phyloP scores from a whole-genome alignment of 2,329 filamentous ascomycete species.

The Ceratocystis huliohia region DNA sequence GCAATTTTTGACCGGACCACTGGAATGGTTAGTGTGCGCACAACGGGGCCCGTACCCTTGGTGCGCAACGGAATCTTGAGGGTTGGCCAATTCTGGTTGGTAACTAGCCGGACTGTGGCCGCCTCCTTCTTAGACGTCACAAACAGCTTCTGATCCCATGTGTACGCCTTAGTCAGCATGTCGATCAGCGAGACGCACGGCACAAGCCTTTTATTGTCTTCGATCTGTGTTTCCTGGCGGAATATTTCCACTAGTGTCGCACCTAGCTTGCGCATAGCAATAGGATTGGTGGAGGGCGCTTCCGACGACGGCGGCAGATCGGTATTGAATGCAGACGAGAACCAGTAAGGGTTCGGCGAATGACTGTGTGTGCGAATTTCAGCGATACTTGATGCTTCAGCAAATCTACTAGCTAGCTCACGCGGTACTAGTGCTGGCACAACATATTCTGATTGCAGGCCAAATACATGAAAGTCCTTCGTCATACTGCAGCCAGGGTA shows the following conservation, averaged over 20 bases:
- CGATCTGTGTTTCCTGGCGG: neutral
- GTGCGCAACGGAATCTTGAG: slow-evolving; percentile 1
- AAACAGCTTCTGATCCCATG: slow-evolving; percentile 12
- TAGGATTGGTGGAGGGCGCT: neutral
- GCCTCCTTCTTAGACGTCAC: neutral
- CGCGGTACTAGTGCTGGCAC: slow-evolving; percentile 18
- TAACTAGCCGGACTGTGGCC: neutral
- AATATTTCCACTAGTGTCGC: slow-evolving; percentile 11
- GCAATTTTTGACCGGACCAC: neutral
- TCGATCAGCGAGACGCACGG: slow-evolving; percentile 13
- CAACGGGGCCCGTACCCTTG: neutral
- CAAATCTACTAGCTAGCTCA: slow-evolving; percentile 11
- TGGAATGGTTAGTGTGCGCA: slow-evolving; percentile 14
- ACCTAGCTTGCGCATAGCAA: slow-evolving; percentile 12
- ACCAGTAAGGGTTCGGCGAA: neutral
- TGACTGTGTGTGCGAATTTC: neutral
- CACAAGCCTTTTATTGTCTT: neutral
- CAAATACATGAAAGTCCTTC: neutral
- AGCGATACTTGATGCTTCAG: neutral
- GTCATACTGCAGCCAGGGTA: slow-evolving; percentile 17
- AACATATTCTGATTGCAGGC: slow-evolving; percentile 11
- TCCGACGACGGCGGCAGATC: neutral
- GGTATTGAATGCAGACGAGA: neutral
- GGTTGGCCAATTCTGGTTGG: slow-evolving; percentile 4
- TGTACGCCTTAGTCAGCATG: slow-evolving; percentile 8